phyloP scores from a whole-genome alignment of 148 eudicot species.

The Camellia granthamiana region DNA sequence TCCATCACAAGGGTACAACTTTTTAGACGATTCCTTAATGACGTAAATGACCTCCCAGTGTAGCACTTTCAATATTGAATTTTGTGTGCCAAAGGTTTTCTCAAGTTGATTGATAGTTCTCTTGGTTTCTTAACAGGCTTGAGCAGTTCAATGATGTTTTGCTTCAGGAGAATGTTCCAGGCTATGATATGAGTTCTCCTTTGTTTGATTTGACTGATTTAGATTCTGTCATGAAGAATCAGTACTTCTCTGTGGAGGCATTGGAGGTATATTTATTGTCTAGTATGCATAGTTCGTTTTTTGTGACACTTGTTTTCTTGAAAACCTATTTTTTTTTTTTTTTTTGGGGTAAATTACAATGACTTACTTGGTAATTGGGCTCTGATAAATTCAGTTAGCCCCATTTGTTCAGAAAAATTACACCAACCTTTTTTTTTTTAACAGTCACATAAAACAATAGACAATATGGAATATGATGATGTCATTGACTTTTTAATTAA shows the following conservation, averaged over 20 bases:
- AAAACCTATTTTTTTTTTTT: too few relatives aligned
- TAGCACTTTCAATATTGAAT: neutral
- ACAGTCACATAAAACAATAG: too few relatives aligned
- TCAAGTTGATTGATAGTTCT: neutral
- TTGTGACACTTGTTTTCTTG: neutral
- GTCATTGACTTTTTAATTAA: too few relatives aligned
- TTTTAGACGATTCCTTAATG: neutral
- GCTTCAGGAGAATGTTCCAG: slow-evolving; percentile 62
- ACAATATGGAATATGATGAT: too few relatives aligned
- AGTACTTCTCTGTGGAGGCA: slow-evolving; percentile 39
- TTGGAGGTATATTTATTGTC: slow-evolving; percentile 44
- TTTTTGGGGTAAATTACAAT: too few relatives aligned
- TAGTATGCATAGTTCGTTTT: neutral
- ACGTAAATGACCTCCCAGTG: neutral
- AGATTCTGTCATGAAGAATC: slow-evolving; percentile 31
- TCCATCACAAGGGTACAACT: neutral
- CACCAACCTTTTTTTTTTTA: too few relatives aligned
- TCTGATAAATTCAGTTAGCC: too few relatives aligned
- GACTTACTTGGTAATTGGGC: too few relatives aligned
- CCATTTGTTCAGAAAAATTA: too few relatives aligned
- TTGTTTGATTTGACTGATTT: slow-evolving; percentile 53
- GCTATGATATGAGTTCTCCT: slow-evolving; percentile 49
- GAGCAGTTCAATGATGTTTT: slow-evolving; percentile 98
- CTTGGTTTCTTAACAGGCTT: slow-evolving; percentile 45
- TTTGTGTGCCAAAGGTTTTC: neutral